Base-by-base conservation (phyloP, 495 filamentous ascomycete species). In the Terfezia claveryi region DNA sequence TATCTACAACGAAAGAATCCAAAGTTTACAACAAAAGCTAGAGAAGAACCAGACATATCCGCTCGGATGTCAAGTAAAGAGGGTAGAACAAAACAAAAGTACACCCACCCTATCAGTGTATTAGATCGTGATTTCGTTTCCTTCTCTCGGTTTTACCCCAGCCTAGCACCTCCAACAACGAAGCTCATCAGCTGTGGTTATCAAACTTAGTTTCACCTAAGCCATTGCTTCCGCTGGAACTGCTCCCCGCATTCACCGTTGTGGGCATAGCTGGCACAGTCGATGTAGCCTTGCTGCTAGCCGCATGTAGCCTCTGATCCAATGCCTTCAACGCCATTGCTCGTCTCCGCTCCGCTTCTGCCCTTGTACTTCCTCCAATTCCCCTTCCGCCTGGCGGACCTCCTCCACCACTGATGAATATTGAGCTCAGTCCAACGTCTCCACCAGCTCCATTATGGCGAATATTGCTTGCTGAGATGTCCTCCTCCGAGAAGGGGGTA, bases 311-410 rank as follows among this genome's bases (percentile, higher is more conserved):
- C 58, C 91, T 75, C 69, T 94, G 87, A 66, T 98, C 91, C 55
- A 98, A 69, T 12, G 87, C 91, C 65, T 86, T 87, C 41, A 98
- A 72, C 5, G 91, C 91, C 51, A 98, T 66, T 5, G 87, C 87
- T 59, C 91, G 75, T 66, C 91, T 76, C 55, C 91, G 71, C 71
- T 98, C 91, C 1, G 91, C 87, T 67, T 98, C 91, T 52, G 91
- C 92, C 55, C 88, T 77, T 50, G 75, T 74, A 23, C 63, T 66
- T n/a, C 80, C 76, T 38, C 70, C 75, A 12, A 70, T 71, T 16
- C 71, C 71, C 53, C 70, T 60, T 41, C 62, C 61, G 23, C 65
- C 66, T 6, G 68, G 65, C 10, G 68, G 59, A 14, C 68, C 72
- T 10, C 68, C 68, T 23, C 64, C 70, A 32, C 27, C 27, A 32